Base-by-base conservation (phyloP, 2,329 filamentous ascomycete species). In the Didymella sp. region DNA sequence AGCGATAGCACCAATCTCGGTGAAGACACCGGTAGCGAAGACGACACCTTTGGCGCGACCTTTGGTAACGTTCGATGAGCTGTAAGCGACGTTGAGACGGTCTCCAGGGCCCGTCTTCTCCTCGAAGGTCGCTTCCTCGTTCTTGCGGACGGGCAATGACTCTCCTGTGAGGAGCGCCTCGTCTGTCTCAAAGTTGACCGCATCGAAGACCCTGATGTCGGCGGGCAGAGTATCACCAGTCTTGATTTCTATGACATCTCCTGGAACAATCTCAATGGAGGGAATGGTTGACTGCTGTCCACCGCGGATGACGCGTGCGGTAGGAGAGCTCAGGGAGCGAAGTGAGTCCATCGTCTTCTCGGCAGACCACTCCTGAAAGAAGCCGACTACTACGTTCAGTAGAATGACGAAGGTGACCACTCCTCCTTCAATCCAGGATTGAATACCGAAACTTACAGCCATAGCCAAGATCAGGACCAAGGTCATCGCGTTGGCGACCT, bases 401-500 rank as follows among this genome's bases (percentile, higher is more conserved):
- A 73, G 50, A 33, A 81, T 79, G 56, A 81, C 78, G 47, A 73
- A 76, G 21, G 78, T 73, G n/a, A 81, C 72, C 13, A 81, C 79
- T 48, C 79, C 79, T 44, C 79, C 79, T 68, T 81, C 79, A 56
- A 81, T 81, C 71, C 73, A 81, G 0, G 78, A 80, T 30, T 69
- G 56, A 54, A 81, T 80, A 31, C 75, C 79, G 59, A 80, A 81
- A 44, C 77, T 80, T 42, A 81, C 78, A 21, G 73, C 77, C 79
- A 81, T 81, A 28, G 78, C 79, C 52, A 81, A 66, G 31, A 81
- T 77, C n/a, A 81, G 71, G 6, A 87, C 87, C 73, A 90, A 73
- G 62, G 89, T 89, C 89, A 92, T 91, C 56, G 89, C 89, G 80
- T 92, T 92, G 71, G 87, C 85, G 21, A 91, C 75, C 73, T 92